Conservation (phyloP, 495 filamentous ascomycete genomes). For the Aspergillus sclerotiicarbonarius region DNA sequence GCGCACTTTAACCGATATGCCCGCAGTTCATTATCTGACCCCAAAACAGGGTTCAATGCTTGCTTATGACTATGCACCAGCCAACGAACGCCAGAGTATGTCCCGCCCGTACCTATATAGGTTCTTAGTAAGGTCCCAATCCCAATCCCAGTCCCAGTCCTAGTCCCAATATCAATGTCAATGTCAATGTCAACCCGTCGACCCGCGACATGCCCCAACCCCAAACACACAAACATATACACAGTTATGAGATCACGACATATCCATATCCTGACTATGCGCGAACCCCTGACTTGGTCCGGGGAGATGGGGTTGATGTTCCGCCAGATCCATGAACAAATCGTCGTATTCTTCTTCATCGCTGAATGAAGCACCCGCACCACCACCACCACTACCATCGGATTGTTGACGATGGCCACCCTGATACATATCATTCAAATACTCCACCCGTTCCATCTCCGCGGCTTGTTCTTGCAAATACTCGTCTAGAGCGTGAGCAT, state of each 20-base stretch:
- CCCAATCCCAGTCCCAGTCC: neutral
- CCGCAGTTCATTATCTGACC: neutral
- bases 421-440: neutral
- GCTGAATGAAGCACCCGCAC: constrained; percentile 36
- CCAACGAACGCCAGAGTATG: constrained; percentile 6
- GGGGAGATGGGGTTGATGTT: constrained; percentile 9
- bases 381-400: neutral
- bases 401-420: neutral
- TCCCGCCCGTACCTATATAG: no score
- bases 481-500: constrained; percentile 32
- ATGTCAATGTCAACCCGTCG: neutral
- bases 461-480: constrained; percentile 30
- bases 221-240: constrained; percentile 1
- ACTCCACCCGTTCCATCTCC: constrained; percentile 15
- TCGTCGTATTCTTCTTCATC: constrained; percentile 59
- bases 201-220: neutral
- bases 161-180: neutral
- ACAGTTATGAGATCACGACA: constrained; percentile 25
- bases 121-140: neutral
- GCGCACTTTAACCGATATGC: neutral
- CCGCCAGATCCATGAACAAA: constrained; percentile 45
- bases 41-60: neutral
- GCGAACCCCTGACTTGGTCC: neutral
- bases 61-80: neutral
- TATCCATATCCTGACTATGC: constrained; percentile 39